Percentiles rank a stretch among this genome's conserved stretches.
Conservation (phyloP, 129 eudicot genomes). For the Artemisia annua region DNA sequence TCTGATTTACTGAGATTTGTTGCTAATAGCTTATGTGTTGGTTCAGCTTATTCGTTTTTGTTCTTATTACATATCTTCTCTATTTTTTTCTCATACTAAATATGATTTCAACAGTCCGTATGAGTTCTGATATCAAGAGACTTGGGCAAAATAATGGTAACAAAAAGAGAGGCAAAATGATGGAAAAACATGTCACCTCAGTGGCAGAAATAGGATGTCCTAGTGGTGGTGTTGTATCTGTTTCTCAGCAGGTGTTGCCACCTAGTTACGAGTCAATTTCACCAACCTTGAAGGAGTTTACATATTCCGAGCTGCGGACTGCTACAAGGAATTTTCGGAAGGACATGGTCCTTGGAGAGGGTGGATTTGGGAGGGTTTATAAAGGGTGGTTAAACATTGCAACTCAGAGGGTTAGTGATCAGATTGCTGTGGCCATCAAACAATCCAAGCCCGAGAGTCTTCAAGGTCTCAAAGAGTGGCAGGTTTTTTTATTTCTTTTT, state of each 20-base stretch:
- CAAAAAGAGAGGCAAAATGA: constrained; percentile 5
- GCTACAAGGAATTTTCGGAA: constrained; percentile 64
- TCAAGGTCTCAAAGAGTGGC: constrained; percentile 84
- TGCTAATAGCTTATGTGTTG: no score
- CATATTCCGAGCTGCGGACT: constrained; percentile 39
- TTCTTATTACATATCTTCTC: no score
- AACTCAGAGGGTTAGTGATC: constrained; percentile 40
- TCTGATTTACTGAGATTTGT: no score
- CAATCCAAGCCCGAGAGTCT: constrained; percentile 48
- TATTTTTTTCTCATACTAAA: no score
- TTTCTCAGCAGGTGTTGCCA: constrained; percentile 2
- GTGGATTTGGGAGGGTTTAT: constrained; percentile 68
- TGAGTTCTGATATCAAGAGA: constrained; percentile 17
- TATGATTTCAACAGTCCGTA: constrained; percentile 14
- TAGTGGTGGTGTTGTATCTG: not conserved
- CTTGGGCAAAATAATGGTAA: constrained; percentile 20
- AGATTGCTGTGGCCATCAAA: constrained; percentile 69
- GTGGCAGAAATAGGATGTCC: not conserved
- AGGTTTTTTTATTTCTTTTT: constrained; percentile 43
- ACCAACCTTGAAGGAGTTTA: constrained; percentile 46
- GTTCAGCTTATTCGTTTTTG: not conserved
- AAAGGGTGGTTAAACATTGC: constrained; percentile 63
- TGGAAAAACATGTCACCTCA: constrained; percentile 1
- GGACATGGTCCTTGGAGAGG: constrained; percentile 57
- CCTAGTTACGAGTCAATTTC: not conserved